Base-by-base conservation (phyloP, 2,329 filamentous ascomycete species). In the Diplodia scrobiculata region DNA sequence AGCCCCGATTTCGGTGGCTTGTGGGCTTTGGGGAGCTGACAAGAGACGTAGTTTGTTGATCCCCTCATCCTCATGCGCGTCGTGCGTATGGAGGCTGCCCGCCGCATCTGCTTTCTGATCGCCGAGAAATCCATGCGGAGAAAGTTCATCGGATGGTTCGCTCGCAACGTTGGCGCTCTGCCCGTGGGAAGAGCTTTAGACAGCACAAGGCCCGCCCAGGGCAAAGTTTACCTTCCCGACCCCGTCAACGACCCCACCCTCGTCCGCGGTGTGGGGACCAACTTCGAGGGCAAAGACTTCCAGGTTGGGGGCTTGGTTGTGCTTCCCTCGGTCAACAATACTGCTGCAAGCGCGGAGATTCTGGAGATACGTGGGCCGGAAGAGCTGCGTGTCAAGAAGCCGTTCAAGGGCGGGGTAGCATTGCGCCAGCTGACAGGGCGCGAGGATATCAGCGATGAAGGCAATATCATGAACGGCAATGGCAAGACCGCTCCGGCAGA, bases 171-270 rank as follows among this genome's bases (percentile, higher is more conserved):
- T 60, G 94, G 95, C 45, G 90, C 92, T 6, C 91, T 99, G 25
- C 91, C 94, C n/a, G 95, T 99, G 63, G 91, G 92, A 65, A 86
- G 95, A 72, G 92, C 95, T 29, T 88, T 97, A 80, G 95, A 99
- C 76, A 86, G 87, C 74, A 91, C 95, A 70, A 96, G 91, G 76
- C 84, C 91, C 13, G 92, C 87, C 4, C 80, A 84, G 63, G 95
- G 95, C 67, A 89, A 84, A 59, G 89, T 99, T 70, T 98, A 95
- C 77, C 86, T 98, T 14, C 92, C 94, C 13, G 91, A 97, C 73
- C 92, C 93, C 1, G 84, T 94, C 74, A 87, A 90, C 74, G 88
- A 97, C 74, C 92, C 94, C 41, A 91, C 89, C 5, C 82, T 97
- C 60, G 79, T 98, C 69, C 89, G 90, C 62, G 89, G 94, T 65